These are phyloP conservation scores for Mercurialis annua DNA, from an alignment of 345 rosid species.

Conservation along the genomic window DNA sequence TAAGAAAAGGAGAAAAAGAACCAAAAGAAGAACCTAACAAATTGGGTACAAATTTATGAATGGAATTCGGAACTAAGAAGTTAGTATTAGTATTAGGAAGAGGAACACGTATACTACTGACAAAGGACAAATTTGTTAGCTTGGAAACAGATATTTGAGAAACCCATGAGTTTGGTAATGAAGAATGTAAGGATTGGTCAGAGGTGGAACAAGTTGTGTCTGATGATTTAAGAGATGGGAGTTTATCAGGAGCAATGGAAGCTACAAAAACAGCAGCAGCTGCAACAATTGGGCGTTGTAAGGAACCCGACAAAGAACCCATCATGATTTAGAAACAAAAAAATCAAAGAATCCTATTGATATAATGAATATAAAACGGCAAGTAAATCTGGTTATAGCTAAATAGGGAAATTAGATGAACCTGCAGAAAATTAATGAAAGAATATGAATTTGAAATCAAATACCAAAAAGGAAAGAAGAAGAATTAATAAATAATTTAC, in stretches of 20 bases:
- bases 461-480: neutral
- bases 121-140: conserved; percentile 61
- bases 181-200: conserved; percentile 30
- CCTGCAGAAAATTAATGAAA: conserved; percentile 1
- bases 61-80: conserved; percentile 30
- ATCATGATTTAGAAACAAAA: conserved; percentile 32
- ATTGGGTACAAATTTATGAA: conserved; percentile 26
- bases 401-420: neutral
- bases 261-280: conserved; percentile 78
- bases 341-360: conserved; percentile 23
- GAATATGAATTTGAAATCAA: neutral
- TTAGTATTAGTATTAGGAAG: conserved; percentile 52
- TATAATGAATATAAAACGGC: neutral
- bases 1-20: conserved; percentile 46
- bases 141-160: conserved; percentile 53
- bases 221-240: conserved; percentile 39
- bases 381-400: neutral
- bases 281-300: conserved; percentile 87
- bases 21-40: conserved; percentile 29
- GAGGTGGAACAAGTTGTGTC: conserved; percentile 35
- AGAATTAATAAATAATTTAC: no score
- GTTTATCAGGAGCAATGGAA: conserved; percentile 61
- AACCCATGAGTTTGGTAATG: conserved; percentile 51
- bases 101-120: conserved; percentile 49
- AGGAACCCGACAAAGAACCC: conserved; percentile 70